These are phyloP conservation scores for Solanum chilense DNA, from an alignment of 257 asterid genomes.

Conservation along the genomic window DNA sequence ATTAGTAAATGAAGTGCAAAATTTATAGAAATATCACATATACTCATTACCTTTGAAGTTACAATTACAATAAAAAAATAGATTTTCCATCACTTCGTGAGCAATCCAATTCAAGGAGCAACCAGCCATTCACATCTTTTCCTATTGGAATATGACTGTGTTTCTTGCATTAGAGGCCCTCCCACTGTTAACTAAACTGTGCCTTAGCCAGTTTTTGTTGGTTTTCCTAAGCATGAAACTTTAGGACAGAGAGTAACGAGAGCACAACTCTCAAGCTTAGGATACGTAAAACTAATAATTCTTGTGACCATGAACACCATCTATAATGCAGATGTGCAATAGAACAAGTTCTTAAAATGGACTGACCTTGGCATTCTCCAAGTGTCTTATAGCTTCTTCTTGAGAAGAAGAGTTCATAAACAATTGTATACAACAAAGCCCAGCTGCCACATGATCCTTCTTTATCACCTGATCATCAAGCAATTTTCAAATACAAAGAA, in stretches of 20 bases:
- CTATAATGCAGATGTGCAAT: not conserved
- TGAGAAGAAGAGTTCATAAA: slow-evolving; percentile 90
- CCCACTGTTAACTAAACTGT: not conserved
- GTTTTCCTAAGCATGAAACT: not conserved
- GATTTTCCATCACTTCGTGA: not conserved
- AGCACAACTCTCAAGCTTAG: not conserved
- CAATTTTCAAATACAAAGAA: slow-evolving; percentile 5
- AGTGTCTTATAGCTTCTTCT: slow-evolving; percentile 81
- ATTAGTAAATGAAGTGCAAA: not conserved
- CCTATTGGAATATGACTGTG: not conserved
- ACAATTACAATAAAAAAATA: not conserved
- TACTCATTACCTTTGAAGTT: not conserved
- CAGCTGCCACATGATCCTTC: slow-evolving; percentile 93
- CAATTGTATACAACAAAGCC: slow-evolving; percentile 92
- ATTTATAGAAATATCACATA: not conserved
- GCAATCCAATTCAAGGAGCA: not conserved
- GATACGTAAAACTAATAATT: not conserved
- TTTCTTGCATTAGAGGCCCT: not conserved
- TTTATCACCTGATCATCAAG: slow-evolving; percentile 63
- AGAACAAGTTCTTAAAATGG: not conserved
- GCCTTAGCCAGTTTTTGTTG: not conserved
- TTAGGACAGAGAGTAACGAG: not conserved
- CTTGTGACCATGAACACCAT: not conserved
- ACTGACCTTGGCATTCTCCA: slow-evolving; percentile 80
- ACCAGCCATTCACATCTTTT: not conserved